phyloP scores from a whole-genome alignment of 768 basidiomycete species.

The Hygrophoropsis aurantiaca region DNA sequence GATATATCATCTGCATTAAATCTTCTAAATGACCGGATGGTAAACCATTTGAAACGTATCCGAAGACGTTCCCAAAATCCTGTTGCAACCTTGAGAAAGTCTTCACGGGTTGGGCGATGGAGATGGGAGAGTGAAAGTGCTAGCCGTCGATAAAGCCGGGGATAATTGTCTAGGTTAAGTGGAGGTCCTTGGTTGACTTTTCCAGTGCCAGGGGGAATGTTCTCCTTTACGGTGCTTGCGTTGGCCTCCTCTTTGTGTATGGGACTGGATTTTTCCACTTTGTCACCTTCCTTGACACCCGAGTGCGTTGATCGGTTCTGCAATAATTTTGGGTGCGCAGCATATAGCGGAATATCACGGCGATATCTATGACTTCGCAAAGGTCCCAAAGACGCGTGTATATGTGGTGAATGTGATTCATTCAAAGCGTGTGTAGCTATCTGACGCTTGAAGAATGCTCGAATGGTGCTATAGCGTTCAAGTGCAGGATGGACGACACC shows the following conservation, averaged over 20 bases:
- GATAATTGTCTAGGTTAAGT: slow-evolving; percentile 64
- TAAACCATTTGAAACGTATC: slow-evolving; percentile 97
- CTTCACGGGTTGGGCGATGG: slow-evolving; percentile 82
- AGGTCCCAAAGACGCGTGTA: slow-evolving; percentile 8
- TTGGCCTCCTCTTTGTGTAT: slow-evolving; percentile 12
- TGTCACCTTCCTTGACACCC: not conserved
- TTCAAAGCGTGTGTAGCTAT: slow-evolving; percentile 11
- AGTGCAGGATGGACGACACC: slow-evolving; percentile 29
- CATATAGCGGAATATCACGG: slow-evolving; percentile 12
- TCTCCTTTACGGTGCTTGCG: slow-evolving; percentile 3
- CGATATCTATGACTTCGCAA: slow-evolving; percentile 8
- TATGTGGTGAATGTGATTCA: slow-evolving; percentile 8
- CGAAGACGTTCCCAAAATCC: slow-evolving; percentile 89
- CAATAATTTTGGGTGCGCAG: not conserved
- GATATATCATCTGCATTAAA: slow-evolving; percentile 98
- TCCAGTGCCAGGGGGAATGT: not conserved
- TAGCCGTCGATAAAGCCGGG: slow-evolving; percentile 77
- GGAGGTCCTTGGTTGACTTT: slow-evolving; percentile 21
- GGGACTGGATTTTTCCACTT: slow-evolving; percentile 1
- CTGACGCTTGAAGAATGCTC: slow-evolving; percentile 53
- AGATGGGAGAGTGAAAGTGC: slow-evolving; percentile 75
- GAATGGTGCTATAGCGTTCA: slow-evolving; percentile 60
- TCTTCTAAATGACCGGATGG: slow-evolving; percentile 89
- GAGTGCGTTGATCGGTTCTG: not conserved
- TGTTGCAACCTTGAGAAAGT: slow-evolving; percentile 81